These are phyloP conservation scores for Helianthus annuus DNA, from an alignment of 129 eudicot species.

Conservation along the genomic window HanXRQr2.0-SUNRISE NC_035444.2:81818745-81819244, in stretches of 20 bases:
- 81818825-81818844: slow-evolving; percentile 60
- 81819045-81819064: slow-evolving; percentile 60
- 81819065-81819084: slow-evolving; percentile 52
- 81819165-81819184: slow-evolving; percentile 28
- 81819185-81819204: slow-evolving; percentile 18
- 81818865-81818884: slow-evolving; percentile 81
- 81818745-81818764: slow-evolving; percentile 66
- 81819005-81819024: slow-evolving; percentile 70
- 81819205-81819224: slow-evolving; percentile 21
- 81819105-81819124: slow-evolving; percentile 36
- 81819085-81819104: slow-evolving; percentile 38
- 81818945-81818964: slow-evolving; percentile 54
- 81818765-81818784: slow-evolving; percentile 75
- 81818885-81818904: slow-evolving; percentile 41
- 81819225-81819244: slow-evolving; percentile 18
- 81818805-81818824: slow-evolving; percentile 52
- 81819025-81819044: slow-evolving; percentile 58
- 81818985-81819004: slow-evolving; percentile 70
- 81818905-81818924: slow-evolving; percentile 61
- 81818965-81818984: slow-evolving; percentile 56
- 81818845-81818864: slow-evolving; percentile 74
- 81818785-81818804: slow-evolving; percentile 45
- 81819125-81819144: slow-evolving; percentile 36
- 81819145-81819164: slow-evolving; percentile 23
- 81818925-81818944: slow-evolving; percentile 51